These are phyloP conservation scores for Calocybe gambosa DNA, from an alignment of 1,284 basidiomycete genomes.

Conservation along the genomic window DNA sequence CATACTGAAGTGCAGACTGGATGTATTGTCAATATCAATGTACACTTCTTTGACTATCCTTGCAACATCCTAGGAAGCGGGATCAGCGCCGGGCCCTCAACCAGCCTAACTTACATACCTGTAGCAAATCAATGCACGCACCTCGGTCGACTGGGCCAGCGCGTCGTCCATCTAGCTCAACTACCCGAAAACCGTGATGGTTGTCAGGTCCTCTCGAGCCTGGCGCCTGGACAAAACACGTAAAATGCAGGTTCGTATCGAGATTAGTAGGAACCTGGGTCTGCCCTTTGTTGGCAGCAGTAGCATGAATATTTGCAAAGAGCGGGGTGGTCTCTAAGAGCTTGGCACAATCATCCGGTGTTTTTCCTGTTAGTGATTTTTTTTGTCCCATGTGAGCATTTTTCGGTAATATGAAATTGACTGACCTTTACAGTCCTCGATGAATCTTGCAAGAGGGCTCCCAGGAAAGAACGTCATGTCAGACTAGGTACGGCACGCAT, in stretches of 20 bases:
- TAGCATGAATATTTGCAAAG: conserved; percentile 70
- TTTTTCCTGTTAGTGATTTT: conserved; percentile 52
- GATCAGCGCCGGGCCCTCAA: neutral
- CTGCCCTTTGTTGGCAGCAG: conserved; percentile 67
- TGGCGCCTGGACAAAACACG: conserved; percentile 73
- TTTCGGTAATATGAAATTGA: neutral
- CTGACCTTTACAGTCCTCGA: conserved; percentile 56
- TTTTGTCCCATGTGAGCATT: neutral
- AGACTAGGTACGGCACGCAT: conserved; percentile 33
- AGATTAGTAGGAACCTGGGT: conserved; percentile 46
- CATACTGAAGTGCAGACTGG: conserved; percentile 56
- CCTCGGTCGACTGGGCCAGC: conserved; percentile 78
- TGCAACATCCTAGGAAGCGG: conserved; percentile 53
- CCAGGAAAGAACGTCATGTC: conserved; percentile 47
- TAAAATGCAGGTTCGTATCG: conserved; percentile 79
- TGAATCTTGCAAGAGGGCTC: conserved; percentile 59
- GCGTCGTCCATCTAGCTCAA: conserved; percentile 80
- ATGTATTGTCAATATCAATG: conserved; percentile 47
- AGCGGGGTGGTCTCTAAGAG: conserved; percentile 70
- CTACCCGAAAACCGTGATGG: conserved; percentile 39
- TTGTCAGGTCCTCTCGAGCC: conserved; percentile 17
- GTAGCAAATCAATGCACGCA: conserved; percentile 51
- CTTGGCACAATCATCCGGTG: conserved; percentile 67
- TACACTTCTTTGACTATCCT: conserved; percentile 63
- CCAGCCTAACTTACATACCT: conserved; percentile 28